A percentile compares a stretch with the other conserved stretches of the same genome.
Evolutionary conservation across 768 basidiomycete species (phyloP).

Genomic region (Tulasnella sp.): DNA sequence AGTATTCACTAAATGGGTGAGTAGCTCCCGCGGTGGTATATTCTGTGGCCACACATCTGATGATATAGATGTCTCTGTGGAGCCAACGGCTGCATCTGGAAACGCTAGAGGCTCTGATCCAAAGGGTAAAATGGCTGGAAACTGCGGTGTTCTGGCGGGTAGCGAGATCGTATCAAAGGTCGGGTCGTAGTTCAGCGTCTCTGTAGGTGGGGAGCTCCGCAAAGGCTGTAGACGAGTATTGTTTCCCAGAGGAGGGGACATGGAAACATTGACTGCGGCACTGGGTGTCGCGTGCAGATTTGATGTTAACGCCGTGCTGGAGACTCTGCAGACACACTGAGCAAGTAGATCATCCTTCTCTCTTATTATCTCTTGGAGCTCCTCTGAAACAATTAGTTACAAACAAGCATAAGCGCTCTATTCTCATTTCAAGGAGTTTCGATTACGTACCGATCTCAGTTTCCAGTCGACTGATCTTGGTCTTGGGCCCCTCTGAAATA

Average conservation of each 20-base stretch:
- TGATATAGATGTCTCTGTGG: too few relatives aligned
- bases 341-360: neutral
- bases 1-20: conserved; percentile 11
- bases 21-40: conserved; percentile 11
- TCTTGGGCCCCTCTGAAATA: conserved; percentile 7
- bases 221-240: too few relatives aligned
- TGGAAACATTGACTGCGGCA: too few relatives aligned
- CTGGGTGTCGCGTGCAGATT: too few relatives aligned
- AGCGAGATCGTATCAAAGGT: too few relatives aligned
- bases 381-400: neutral
- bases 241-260: too few relatives aligned
- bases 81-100: too few relatives aligned
- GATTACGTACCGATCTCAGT: conserved; percentile 1
- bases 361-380: neutral
- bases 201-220: too few relatives aligned
- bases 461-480: neutral
- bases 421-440: neutral
- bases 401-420: neutral
- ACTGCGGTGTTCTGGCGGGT: too few relatives aligned
- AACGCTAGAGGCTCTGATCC: too few relatives aligned
- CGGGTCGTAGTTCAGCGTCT: too few relatives aligned
- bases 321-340: neutral
- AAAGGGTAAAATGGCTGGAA: too few relatives aligned
- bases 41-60: conserved; percentile 14
- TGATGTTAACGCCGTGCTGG: neutral